A percentile compares a stretch with the other conserved stretches of the same genome.
phyloP scores from a whole-genome alignment of 2,329 filamentous ascomycete species.

The Pseudogymnoascus sp. region DNA sequence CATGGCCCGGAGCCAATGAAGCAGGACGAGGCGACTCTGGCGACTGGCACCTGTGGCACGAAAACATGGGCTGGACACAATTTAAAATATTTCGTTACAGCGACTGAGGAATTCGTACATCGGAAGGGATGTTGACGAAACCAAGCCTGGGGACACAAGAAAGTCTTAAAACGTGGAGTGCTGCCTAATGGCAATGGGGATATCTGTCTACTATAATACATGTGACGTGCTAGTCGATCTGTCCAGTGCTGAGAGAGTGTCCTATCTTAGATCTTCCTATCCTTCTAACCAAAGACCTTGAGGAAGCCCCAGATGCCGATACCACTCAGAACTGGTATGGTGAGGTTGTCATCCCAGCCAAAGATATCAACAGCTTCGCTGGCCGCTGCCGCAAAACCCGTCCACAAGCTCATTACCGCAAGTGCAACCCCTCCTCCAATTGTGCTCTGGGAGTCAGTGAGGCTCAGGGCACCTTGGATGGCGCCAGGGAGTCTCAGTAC shows the following conservation, averaged over 20 bases:
- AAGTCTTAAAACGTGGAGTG: constrained; percentile 4
- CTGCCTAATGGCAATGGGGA: not conserved
- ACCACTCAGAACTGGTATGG: constrained; percentile 87
- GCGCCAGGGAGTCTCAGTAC: constrained; percentile 60
- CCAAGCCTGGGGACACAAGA: not conserved
- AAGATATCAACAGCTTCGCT: constrained; percentile 90
- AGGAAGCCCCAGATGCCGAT: constrained; percentile 86
- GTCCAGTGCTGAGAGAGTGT: not conserved
- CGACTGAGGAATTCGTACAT: not conserved
- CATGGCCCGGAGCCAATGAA: constrained; percentile 9
- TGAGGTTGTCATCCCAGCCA: constrained; percentile 95
- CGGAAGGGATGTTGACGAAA: constrained; percentile 3
- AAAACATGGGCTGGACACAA: constrained; percentile 6
- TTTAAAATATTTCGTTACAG: not conserved
- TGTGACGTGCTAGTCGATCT: not conserved
- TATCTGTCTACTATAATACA: constrained; percentile 11
- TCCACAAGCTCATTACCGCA: constrained; percentile 73
- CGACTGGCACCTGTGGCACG: not conserved
- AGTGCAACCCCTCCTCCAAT: constrained; percentile 68
- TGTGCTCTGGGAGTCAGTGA: constrained; percentile 50
- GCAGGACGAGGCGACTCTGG: not conserved
- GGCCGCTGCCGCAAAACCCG: constrained; percentile 78
- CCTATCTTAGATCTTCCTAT: not conserved
- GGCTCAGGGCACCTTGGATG: constrained; percentile 52
- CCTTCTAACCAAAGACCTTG: constrained; percentile 62